Percentiles rank a stretch among this genome's conserved stretches.
These are phyloP conservation scores for Kwoniella botswanensis DNA, from an alignment of 768 basidiomycete species.

Conservation along the genomic window DNA sequence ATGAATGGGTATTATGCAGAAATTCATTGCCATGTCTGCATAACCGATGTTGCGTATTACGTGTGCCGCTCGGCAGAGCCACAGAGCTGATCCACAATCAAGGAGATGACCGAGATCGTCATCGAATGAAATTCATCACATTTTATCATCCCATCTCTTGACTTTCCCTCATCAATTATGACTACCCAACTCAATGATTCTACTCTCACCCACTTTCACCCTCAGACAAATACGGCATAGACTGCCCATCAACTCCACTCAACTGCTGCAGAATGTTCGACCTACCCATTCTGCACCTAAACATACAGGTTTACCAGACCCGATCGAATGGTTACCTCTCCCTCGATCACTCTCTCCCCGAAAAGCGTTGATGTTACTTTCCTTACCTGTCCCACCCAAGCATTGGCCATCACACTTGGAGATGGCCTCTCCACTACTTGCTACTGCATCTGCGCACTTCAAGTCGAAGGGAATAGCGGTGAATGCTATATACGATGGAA, in stretches of 20 bases:
- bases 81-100: neutral
- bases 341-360: slow-evolving; percentile 37
- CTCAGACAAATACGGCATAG: neutral
- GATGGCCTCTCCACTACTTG: slow-evolving; percentile 42
- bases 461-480: slow-evolving; percentile 37
- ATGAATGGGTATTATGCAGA: too few relatives aligned
- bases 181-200: neutral
- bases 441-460: slow-evolving; percentile 20
- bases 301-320: neutral
- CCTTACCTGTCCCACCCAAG: slow-evolving; percentile 41
- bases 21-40: too few relatives aligned
- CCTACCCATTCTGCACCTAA: slow-evolving; percentile 7
- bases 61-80: neutral
- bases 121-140: neutral
- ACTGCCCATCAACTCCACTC: neutral
- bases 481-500: slow-evolving; percentile 48
- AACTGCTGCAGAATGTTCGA: neutral
- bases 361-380: slow-evolving; percentile 41
- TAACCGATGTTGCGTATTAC: neutral
- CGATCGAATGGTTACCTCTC: slow-evolving; percentile 35
- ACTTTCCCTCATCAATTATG: neutral
- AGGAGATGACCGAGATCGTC: neutral
- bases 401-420: slow-evolving; percentile 50
- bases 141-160: neutral
- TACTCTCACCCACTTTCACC: neutral